Base-by-base conservation (phyloP, 2,329 filamentous ascomycete species). In the Aschersonia sp. region DNA sequence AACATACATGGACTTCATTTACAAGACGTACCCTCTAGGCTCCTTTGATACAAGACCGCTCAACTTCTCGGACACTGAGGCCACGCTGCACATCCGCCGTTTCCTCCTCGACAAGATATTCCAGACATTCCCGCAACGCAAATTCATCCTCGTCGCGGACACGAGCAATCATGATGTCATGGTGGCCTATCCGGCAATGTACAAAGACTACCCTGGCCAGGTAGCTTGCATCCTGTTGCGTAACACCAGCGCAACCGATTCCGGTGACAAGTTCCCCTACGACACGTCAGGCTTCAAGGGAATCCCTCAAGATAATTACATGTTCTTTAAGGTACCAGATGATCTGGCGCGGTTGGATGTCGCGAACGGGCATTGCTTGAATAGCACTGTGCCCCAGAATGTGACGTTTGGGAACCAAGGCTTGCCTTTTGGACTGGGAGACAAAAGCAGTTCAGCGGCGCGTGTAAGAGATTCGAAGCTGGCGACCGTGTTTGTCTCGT, bases 1-100 rank as follows among this genome's bases (percentile, higher is more conserved):
- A 42, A 83, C 81, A 54, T 89, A 89, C 66, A 87, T 88, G 83
- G 74, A 84, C 51, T 83, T 84, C 63, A 88, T 89, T 61, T 89
- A 84, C 70, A 76, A 78, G 57, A 86, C 75, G 5, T 89, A 89
- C 59, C 85, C 85, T 0, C 74, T 80, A 10, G 85, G 85, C 43
- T 84, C 79, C 42, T 88, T 88, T 59, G 85, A 89, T 56, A 87
- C 83, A 1, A 76, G 84, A 0, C 84, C 85, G 0, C 73, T 89
- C 28, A 89, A 89, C 69, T 88, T 89, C 66, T 82, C 76, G n/a
- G 82, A 89, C 53, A 70, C 84, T 9, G 70, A 66, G n/a, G 84
- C 81, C 4, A 88, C 84, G 0, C 71, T 89, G 40, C 74, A 74
- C 5, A 85, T 89, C 58, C 81, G 85, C 45, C 75, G 75, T 49